A percentile compares a stretch with the other conserved stretches of the same genome.
Conservation (phyloP, 2,329 filamentous ascomycete genomes). For the Gaeumannomyces sp. region DNA sequence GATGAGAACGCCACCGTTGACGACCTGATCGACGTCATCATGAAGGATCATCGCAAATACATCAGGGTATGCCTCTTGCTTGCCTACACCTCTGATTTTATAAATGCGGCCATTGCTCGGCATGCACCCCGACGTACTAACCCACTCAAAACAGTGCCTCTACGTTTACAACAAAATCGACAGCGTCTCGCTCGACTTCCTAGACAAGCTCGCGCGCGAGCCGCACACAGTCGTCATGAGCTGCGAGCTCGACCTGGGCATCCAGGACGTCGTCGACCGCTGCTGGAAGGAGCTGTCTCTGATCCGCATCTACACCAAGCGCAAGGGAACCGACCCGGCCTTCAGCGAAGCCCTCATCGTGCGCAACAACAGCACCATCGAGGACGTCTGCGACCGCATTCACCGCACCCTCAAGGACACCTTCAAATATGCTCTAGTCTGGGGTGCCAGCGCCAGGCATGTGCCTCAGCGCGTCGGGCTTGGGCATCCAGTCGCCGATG, state of each 20-base stretch:
- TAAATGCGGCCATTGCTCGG: too few relatives aligned
- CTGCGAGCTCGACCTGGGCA: conserved; percentile 90
- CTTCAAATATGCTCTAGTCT: conserved; percentile 97
- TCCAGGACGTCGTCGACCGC: conserved; percentile 86
- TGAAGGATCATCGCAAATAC: conserved; percentile 98
- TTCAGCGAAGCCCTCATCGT: conserved; percentile 93
- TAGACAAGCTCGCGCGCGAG: conserved; percentile 87
- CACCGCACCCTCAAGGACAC: conserved; percentile 94
- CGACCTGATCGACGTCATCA: conserved; percentile 98
- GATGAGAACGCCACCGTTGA: conserved; percentile 95
- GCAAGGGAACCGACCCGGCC: conserved; percentile 84
- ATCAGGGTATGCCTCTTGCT: conserved; percentile 48
- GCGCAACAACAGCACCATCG: conserved; percentile 77
- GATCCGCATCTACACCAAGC: conserved; percentile 93
- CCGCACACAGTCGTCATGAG: conserved; percentile 95
- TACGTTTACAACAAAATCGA: conserved; percentile 99
- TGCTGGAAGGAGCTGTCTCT: conserved; percentile 91
- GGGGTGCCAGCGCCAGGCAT: conserved; percentile 94
- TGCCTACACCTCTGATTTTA: too few relatives aligned
- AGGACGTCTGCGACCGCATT: conserved; percentile 95
- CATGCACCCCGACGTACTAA: too few relatives aligned
- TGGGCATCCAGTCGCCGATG: conserved; percentile 67
- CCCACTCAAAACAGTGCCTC: conserved; percentile 44
- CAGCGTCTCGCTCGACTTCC: conserved; percentile 84
- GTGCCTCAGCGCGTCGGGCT: conserved; percentile 89